Evolutionary conservation across 2,329 filamentous ascomycete species (phyloP), one percentile per base, ranked within the genome.

Genomic region (Trichoderma pleuroti): DNA sequence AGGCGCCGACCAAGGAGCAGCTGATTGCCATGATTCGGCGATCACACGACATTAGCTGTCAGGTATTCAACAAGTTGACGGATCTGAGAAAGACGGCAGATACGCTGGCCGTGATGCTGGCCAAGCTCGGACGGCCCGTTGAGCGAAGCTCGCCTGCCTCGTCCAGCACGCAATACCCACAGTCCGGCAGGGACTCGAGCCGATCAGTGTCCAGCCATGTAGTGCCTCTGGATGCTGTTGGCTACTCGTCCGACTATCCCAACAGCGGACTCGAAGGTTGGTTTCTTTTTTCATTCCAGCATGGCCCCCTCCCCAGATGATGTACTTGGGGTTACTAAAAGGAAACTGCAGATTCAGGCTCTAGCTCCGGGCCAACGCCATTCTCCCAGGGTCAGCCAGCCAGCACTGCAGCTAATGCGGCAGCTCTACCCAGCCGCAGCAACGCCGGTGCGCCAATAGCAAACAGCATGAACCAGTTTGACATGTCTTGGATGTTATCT

Each of bases 81-180:
- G 85, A 85, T 69, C 79, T 84, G 60, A 81, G 77, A 52, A 86
- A 85, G 76, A 84, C 85, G 30, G 81, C 80, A 12, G 80, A 82
- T 42, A 82, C 85, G 8, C 75, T 87, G 67, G 78, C 80, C 7
- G 81, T 80, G 5, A 85, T 87, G 80, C 76, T 86, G 39, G 76
- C 77, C 3, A 84, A 82, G 73, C 77, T 86, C 8, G 81, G 79
- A 5, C 75, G 73, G 28, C 76, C 80, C 2, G 75, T 79, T 10
- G 74, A 75, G 14, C 42, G 62, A n/a, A 60, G n/a, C 65, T 28
- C 28, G 14, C 56, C 65, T 18, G 28, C 49, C 9, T 32, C 54
- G 5, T 68, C 65, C 7, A 60, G 36, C 21, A 57, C 46, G 8
- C 46, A 28, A 12, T 54, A 49, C 14, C 65, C 39, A 4, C 52